phyloP scores from a whole-genome alignment of 148 eudicot genomes.

The Vaccinium vitisidaea region DNA sequence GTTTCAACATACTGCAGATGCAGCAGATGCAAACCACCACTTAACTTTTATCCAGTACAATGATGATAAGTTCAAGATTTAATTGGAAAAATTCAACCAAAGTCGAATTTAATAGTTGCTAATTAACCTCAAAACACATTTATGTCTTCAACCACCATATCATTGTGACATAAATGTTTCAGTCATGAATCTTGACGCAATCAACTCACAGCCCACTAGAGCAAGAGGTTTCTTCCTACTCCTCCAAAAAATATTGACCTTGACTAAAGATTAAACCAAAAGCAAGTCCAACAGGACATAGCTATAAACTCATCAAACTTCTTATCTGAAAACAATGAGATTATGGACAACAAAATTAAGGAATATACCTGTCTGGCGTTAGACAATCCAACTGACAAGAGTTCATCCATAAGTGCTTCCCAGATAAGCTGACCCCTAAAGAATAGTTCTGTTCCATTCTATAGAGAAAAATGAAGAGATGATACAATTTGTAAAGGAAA shows the following conservation, averaged over 20 bases:
- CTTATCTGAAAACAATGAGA: not conserved
- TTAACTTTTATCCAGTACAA: not conserved
- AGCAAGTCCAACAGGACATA: not conserved
- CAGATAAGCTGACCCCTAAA: constrained; percentile 93
- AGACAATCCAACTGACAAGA: constrained; percentile 67
- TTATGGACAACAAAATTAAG: not conserved
- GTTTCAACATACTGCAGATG: not conserved
- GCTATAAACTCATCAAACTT: not conserved
- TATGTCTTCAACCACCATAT: not conserved
- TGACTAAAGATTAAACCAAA: not conserved
- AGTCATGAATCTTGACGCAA: not conserved
- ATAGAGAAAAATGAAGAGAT: constrained; percentile 20
- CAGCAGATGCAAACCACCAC: not conserved
- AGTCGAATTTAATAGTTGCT: not conserved
- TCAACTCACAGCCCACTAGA: not conserved
- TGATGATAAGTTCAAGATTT: not conserved
- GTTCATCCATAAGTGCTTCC: constrained; percentile 78
- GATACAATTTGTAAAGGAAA: not conserved
- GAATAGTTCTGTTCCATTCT: constrained; percentile 80
- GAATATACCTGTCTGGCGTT: constrained; percentile 51
- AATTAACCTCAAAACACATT: not conserved
- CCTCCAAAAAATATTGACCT: not conserved
- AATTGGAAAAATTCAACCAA: not conserved
- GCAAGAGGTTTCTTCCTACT: not conserved
- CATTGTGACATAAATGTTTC: not conserved